phyloP scores from a whole-genome alignment of 257 asterid species.

The Salvia hispanica region DNA sequence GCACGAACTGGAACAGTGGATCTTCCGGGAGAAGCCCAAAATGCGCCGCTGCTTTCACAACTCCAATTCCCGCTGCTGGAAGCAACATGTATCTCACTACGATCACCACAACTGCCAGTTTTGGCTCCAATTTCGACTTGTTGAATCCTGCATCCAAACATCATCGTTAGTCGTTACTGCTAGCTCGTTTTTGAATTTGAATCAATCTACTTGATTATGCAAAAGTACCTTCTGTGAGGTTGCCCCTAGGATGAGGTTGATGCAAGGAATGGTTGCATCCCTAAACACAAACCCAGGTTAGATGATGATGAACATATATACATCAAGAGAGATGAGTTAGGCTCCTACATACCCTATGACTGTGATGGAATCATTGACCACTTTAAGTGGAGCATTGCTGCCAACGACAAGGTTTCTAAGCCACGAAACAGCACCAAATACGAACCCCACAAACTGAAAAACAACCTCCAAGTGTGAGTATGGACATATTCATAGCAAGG shows the following conservation, averaged over 20 bases:
- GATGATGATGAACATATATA: too few species aligned
- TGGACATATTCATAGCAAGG: too few species aligned
- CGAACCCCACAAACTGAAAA: constrained; percentile 62
- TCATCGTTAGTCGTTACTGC: not conserved
- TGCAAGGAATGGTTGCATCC: constrained; percentile 84
- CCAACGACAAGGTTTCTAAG: constrained; percentile 71
- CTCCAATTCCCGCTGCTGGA: constrained; percentile 68
- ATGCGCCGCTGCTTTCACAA: constrained; percentile 62
- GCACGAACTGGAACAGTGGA: constrained; percentile 82
- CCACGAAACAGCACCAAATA: constrained; percentile 68
- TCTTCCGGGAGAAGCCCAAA: constrained; percentile 78
- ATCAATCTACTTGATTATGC: not conserved
- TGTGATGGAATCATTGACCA: constrained; percentile 54
- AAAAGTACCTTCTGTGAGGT: constrained; percentile 73
- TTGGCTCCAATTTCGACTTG: constrained; percentile 50
- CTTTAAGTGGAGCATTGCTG: constrained; percentile 69
- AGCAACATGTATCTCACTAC: constrained; percentile 64
- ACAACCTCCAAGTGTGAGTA: not conserved
- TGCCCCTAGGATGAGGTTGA: constrained; percentile 93
- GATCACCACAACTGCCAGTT: constrained; percentile 48
- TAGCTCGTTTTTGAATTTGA: not conserved
- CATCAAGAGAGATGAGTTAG: too few species aligned
- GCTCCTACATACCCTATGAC: constrained; percentile 63
- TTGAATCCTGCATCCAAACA: constrained; percentile 54
- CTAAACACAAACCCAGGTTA: constrained; percentile 34